Evolutionary conservation across 2,329 filamentous ascomycete genomes (phyloP), one percentile per base, ranked within the genome.

Genomic region (Xylaria sp.): DNA sequence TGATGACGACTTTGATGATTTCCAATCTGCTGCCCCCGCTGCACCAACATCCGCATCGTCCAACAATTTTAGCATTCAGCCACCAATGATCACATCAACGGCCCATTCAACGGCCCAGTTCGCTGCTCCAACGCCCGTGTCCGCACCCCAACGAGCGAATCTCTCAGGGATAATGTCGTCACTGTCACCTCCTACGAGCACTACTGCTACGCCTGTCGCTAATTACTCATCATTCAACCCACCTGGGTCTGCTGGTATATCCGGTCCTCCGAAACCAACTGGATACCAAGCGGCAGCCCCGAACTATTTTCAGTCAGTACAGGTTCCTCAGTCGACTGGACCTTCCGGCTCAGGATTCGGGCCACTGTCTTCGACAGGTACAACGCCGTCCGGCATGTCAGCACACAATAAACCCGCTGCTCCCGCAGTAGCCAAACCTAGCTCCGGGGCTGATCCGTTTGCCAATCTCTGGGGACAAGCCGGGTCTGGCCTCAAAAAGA

Each of bases 1-100:
- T 70, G 95, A 98, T 72, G 94, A 97, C 74, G 96, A 98, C 71
- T 98, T 98, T 77, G 96, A 98, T 78, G 96, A 99, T 78, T 98
- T 98, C 85, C 93, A 97, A 80, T 97, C 94, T 23, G 95, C 95
- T 16, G 84, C 92, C 2, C 88, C 91, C 3, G 83, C 88, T 29
- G 77, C 84, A 16, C 80, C 81, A 50, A 60, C 76, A 12, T 79
- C 85, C 21, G 80, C 85, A 47, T 80, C 86, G 23, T 82, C 85
- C 75, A 73, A 79, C 74, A 72, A 78, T 71, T 72, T 83, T 72
- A 73, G 83, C 77, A 75, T 87, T 75, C 73, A 85, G 75, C 73
- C 84, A 18, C 81, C 85, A 1, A 79, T 86, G 70, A 81, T 84
- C 63, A 85, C 86, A 18, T 83, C 84, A 5, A 86, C 84, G 5